phyloP scores from a whole-genome alignment of 2,329 filamentous ascomycete species.

The Fusarium foetens region DNA sequence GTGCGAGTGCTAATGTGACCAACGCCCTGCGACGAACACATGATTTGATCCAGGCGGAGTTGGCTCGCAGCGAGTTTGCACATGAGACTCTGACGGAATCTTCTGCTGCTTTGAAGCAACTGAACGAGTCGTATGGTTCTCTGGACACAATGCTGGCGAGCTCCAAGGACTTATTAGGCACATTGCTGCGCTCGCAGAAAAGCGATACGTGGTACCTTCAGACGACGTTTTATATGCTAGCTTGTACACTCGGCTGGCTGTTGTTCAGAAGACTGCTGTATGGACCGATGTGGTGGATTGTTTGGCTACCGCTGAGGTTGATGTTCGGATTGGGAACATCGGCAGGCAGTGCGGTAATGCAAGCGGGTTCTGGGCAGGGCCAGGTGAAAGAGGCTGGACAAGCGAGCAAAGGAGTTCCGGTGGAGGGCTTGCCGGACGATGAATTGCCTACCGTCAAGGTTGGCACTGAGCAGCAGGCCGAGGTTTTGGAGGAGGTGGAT shows the following conservation, averaged over 20 bases:
- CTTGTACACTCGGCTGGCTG: constrained; percentile 83
- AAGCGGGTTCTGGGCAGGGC: constrained; percentile 42
- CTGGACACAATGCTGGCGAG: constrained; percentile 81
- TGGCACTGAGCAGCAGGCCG: constrained; percentile 45
- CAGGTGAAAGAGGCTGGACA: constrained; percentile 42
- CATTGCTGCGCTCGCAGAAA: constrained; percentile 87
- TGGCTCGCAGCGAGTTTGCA: constrained; percentile 88
- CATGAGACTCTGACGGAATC: constrained; percentile 88
- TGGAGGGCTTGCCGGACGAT: constrained; percentile 53
- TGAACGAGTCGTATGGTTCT: constrained; percentile 83
- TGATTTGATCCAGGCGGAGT: constrained; percentile 83
- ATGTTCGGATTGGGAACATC: constrained; percentile 68
- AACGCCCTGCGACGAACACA: constrained; percentile 85
- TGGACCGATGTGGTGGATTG: constrained; percentile 88
- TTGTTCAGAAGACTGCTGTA: constrained; percentile 86
- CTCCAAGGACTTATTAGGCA: constrained; percentile 79
- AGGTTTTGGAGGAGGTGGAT: constrained; percentile 64
- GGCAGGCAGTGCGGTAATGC: constrained; percentile 63
- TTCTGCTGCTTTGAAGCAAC: constrained; percentile 80
- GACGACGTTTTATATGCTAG: constrained; percentile 84
- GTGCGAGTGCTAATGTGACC: constrained; percentile 85
- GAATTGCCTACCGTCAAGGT: constrained; percentile 63
- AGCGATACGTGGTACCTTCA: constrained; percentile 98
- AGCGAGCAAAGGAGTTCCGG: constrained; percentile 45
- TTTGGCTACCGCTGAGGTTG: constrained; percentile 83